Evolutionary conservation across 768 basidiomycete species (phyloP).

Genomic region (Clitopilus passeckerianus): DNA sequence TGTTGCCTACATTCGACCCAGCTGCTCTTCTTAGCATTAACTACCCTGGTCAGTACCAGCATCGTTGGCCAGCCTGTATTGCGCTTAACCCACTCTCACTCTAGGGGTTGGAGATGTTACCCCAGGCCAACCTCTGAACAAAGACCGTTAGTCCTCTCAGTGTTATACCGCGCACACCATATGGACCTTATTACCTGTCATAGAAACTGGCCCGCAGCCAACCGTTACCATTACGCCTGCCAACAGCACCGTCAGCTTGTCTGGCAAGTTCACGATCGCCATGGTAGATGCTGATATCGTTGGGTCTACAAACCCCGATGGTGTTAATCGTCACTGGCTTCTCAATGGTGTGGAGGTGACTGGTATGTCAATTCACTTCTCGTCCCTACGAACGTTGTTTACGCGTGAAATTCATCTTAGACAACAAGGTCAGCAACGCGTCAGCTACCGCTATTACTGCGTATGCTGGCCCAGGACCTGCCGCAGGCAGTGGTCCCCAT

Average conservation of each 20-base stretch:
- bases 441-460: conserved; percentile 49
- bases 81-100: background rate
- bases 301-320: conserved; percentile 50
- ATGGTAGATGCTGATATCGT: conserved; percentile 76
- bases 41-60: conserved; percentile 31
- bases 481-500: conserved; percentile 68
- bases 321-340: conserved; percentile 79
- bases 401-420: conserved; percentile 12
- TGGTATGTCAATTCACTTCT: conserved; percentile 21
- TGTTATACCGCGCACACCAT: background rate
- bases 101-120: conserved; percentile 40
- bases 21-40: conserved; percentile 48
- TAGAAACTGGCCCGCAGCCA: conserved; percentile 57
- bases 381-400: background rate
- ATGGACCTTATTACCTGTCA: conserved; percentile 1
- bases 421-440: conserved; percentile 32
- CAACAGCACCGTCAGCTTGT: conserved; percentile 39
- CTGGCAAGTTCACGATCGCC: conserved; percentile 56
- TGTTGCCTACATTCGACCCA: conserved; percentile 58
- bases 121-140: conserved; percentile 55
- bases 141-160: conserved; percentile 42
- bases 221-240: conserved; percentile 44
- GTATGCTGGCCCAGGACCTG: conserved; percentile 71
- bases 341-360: conserved; percentile 56
- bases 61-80: background rate